These are phyloP conservation scores for Aspergillus aculeatus DNA, from an alignment of 2,329 filamentous ascomycete species.

Conservation along the genomic window DNA sequence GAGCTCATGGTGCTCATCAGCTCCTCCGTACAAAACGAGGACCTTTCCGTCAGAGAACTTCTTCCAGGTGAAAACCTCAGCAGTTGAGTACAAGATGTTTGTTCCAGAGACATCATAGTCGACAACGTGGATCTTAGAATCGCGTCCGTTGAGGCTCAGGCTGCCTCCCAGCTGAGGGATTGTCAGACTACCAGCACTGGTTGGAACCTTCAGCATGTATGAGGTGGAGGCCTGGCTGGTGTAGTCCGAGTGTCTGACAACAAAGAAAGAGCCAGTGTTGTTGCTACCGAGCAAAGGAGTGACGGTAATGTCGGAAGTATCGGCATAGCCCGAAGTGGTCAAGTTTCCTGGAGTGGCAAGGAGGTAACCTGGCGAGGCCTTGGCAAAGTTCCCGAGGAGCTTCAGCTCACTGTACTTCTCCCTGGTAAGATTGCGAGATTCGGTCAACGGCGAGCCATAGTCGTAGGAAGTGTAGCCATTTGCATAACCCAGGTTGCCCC, in stretches of 20 bases:
- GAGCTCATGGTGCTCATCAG: conserved; percentile 42
- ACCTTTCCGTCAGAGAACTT: conserved; percentile 57
- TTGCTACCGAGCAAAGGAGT: conserved; percentile 60
- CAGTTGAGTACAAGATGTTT: conserved; percentile 45
- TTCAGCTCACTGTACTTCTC: conserved; percentile 82
- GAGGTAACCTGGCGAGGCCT: conserved; percentile 69
- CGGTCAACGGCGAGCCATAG: conserved; percentile 63
- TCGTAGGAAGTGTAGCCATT: conserved; percentile 64
- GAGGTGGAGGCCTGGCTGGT: conserved; percentile 55
- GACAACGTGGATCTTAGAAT: conserved; percentile 46
- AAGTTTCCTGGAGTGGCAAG: conserved; percentile 55
- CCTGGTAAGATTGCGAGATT: conserved; percentile 65
- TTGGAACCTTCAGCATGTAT: conserved; percentile 62
- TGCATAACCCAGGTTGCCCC: conserved; percentile 73
- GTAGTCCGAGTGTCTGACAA: conserved; percentile 67
- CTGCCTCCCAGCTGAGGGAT: conserved; percentile 43
- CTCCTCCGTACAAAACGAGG: conserved; percentile 42
- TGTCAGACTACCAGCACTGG: conserved; percentile 39
- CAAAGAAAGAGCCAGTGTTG: conserved; percentile 55
- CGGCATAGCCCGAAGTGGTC: conserved; percentile 46
- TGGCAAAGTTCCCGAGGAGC: conserved; percentile 71
- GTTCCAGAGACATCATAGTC: conserved; percentile 43
- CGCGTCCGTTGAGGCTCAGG: conserved; percentile 41
- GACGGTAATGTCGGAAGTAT: conserved; percentile 56
- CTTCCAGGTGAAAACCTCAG: conserved; percentile 54